Percentiles rank a stretch among this genome's conserved stretches.
phyloP scores from a whole-genome alignment of 345 rosid species.

The Eucalyptus urophylla region DNA sequence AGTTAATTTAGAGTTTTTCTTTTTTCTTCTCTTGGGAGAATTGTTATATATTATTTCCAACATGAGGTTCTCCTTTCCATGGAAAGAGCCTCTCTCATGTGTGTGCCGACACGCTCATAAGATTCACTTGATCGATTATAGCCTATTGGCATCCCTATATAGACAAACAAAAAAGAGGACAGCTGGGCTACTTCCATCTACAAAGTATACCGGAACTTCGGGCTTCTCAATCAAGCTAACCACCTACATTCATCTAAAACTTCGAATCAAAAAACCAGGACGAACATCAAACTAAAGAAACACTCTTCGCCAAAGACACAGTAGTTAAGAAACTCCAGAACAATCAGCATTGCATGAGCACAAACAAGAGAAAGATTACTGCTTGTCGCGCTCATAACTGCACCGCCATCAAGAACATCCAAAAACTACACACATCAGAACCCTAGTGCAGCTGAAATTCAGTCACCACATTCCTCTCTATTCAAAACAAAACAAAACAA shows the following conservation, averaged over 20 bases:
- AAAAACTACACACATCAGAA: not conserved
- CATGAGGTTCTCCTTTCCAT: not conserved
- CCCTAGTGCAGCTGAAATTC: not conserved
- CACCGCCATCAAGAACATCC: not conserved
- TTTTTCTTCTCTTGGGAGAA: not conserved
- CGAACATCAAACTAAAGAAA: not conserved
- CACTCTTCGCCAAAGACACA: not conserved
- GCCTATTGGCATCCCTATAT: not conserved
- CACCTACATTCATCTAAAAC: not conserved
- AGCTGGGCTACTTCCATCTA: not conserved
- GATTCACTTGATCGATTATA: not conserved
- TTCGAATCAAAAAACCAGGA: not conserved
- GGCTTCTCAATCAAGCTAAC: not conserved
- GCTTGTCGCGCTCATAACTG: not conserved
- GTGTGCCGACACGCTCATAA: not conserved
- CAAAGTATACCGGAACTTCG: not conserved
- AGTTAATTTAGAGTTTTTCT: not conserved
- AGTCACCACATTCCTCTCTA: not conserved
- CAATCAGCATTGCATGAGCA: not conserved
- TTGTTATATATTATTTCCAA: not conserved
- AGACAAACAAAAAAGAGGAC: not conserved
- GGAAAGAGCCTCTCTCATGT: not conserved
- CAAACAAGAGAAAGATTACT: not conserved
- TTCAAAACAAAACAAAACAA: not conserved
- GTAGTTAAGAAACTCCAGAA: not conserved